Percentiles rank a stretch among this genome's conserved stretches.
phyloP scores from a whole-genome alignment of 345 rosid species.

The Lepidium didymum region DNA sequence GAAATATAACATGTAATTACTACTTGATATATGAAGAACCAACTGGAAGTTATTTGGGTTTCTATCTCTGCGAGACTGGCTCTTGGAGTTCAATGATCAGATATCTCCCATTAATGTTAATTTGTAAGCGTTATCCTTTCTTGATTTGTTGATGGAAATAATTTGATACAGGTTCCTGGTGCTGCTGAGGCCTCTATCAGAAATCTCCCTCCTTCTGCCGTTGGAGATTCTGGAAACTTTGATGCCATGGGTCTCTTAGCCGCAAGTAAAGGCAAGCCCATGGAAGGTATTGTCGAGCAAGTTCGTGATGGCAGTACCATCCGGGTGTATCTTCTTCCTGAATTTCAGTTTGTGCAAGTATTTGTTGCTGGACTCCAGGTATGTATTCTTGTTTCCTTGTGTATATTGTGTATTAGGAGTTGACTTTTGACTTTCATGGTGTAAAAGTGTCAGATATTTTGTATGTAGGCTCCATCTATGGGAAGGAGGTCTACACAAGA shows the following conservation, averaged over 20 bases:
- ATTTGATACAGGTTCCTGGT: conserved; percentile 54
- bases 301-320: conserved; percentile 92
- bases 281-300: conserved; percentile 93
- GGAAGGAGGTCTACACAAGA: conserved; percentile 64
- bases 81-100: neutral
- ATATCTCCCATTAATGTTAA: neutral
- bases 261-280: conserved; percentile 75
- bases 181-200: conserved; percentile 79
- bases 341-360: conserved; percentile 91
- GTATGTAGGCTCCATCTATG: conserved; percentile 73
- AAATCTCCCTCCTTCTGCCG: conserved; percentile 84
- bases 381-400: neutral
- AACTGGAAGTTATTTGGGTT: neutral
- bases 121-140: conserved; percentile 2
- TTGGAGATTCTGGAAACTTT: conserved; percentile 76
- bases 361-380: conserved; percentile 98
- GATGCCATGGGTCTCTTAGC: conserved; percentile 79
- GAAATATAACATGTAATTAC: neutral
- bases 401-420: neutral
- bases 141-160: neutral
- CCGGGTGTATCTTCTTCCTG: conserved; percentile 92
- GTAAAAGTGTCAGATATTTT: neutral
- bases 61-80: neutral
- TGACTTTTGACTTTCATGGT: neutral
- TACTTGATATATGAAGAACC: neutral